phyloP scores from a whole-genome alignment of 2,329 filamentous ascomycete species.

The Lecanicillium sp. region DNA sequence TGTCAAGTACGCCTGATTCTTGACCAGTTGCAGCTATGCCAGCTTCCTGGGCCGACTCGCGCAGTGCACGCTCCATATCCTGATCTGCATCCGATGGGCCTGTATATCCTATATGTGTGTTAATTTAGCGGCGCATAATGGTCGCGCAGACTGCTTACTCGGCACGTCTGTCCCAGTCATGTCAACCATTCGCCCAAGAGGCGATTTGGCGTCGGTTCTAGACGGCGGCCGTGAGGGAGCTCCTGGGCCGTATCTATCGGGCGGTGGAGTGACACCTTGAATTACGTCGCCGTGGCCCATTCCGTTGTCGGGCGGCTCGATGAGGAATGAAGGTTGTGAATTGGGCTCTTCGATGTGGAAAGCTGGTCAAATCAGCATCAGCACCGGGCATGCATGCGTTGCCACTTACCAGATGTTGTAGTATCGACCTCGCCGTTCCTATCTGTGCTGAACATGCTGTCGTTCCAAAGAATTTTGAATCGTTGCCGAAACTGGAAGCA shows the following conservation, averaged over 20 bases:
- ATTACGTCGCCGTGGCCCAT: constrained; percentile 28
- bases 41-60: constrained; percentile 48
- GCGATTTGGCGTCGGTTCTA: constrained; percentile 50
- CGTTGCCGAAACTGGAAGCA: constrained; percentile 37
- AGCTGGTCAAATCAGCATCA: constrained; percentile 28
- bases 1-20: constrained; percentile 26
- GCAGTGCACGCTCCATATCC: constrained; percentile 51
- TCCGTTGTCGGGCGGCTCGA: constrained; percentile 4
- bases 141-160: constrained; percentile 24
- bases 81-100: constrained; percentile 43
- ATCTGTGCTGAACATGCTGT: constrained; percentile 45
- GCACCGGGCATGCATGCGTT: constrained; percentile 36
- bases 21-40: constrained; percentile 39
- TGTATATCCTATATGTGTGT: constrained; percentile 2
- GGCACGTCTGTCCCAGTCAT: constrained; percentile 37
- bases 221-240: constrained; percentile 59
- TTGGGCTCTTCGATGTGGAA: constrained; percentile 52
- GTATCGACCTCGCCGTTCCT: constrained; percentile 42
- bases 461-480: constrained; percentile 48
- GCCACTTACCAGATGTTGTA: too few species aligned
- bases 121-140: neutral
- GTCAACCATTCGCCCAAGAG: constrained; percentile 46
- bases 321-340: constrained; percentile 24
- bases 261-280: constrained; percentile 36
- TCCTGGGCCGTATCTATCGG: constrained; percentile 34